Conservation (phyloP, 2,329 filamentous ascomycete genomes). For the Ophiostoma sp. region DNA sequence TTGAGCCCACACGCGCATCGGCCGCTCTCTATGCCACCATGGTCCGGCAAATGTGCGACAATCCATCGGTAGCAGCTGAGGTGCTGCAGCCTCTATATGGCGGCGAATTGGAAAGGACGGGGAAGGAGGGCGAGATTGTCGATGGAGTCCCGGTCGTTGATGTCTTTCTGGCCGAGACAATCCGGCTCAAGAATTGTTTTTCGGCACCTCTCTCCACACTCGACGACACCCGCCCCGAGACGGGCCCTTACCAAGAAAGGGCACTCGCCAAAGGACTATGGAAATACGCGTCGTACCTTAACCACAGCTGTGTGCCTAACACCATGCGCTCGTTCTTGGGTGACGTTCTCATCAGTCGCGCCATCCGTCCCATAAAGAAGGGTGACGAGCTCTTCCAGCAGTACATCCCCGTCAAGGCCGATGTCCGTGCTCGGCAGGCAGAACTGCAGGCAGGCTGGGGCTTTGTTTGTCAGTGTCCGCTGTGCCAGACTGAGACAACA, state of each 20-base stretch:
- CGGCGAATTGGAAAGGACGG: constrained; percentile 38
- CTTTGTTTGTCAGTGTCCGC: constrained; percentile 43
- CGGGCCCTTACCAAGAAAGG: constrained; percentile 1
- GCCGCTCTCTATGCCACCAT: constrained; percentile 17
- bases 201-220: constrained; percentile 38
- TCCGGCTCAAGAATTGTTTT: constrained; percentile 46
- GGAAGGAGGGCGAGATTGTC: constrained; percentile 37
- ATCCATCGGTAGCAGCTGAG: constrained; percentile 36
- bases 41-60: constrained; percentile 43
- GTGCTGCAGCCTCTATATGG: constrained; percentile 35
- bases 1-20: constrained; percentile 34
- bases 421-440: constrained; percentile 33
- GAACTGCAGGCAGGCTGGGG: constrained; percentile 41
- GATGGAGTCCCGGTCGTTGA: constrained; percentile 42
- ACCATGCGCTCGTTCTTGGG: constrained; percentile 37
- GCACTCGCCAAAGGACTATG: constrained; percentile 36
- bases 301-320: constrained; percentile 39
- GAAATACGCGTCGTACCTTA: constrained; percentile 35
- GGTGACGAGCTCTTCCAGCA: constrained; percentile 44
- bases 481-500: constrained; percentile 37
- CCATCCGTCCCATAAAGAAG: constrained; percentile 40
- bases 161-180: constrained; percentile 43
- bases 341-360: constrained; percentile 38
- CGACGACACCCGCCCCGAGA: constrained; percentile 35
- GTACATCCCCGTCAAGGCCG: constrained; percentile 41